Base-by-base conservation (phyloP, 2,329 filamentous ascomycete genomes). In the Penicillium sp. region DNA sequence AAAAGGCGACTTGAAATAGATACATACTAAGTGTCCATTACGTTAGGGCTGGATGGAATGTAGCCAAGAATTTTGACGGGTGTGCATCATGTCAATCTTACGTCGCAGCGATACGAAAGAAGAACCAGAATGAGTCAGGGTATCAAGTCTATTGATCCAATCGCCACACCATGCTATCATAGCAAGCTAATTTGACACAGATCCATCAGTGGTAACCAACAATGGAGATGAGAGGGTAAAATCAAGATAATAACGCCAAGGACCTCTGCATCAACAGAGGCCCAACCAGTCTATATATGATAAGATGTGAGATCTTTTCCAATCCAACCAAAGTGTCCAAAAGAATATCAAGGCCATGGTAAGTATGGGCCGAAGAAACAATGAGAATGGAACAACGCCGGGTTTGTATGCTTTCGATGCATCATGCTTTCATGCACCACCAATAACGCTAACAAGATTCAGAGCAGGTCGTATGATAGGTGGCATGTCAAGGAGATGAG, bases 381-480 rank as follows among this genome's bases (percentile, higher is more conserved):
- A 27, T 27, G 25, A 27, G 25, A 27, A 27, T 27, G 25, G 18
- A 22, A 42, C 41, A 51, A 51, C 48, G 48, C 48, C 48, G 37
- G 29, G 30, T 20, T 22, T 42, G 32, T 44, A 49, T 54, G 50
- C 50, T 49, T 43, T 44, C 34, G 36, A 52, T 52, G 51, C 51
- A 45, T 54, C 50, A 27, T 54, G 47, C 48, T 51, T 44, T 54
- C 50, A 51, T 54, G 50, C 51, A 52, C 51, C 48, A 45, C 49
- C 49, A 52, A 50, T 48, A 48, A 51, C 44, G 50, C 50, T 52
- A 47, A 51, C 27, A 42, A 45, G 45, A 37, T 33, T 50, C 43
- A 32, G 36, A 43, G 41, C 39, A 35, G 40, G 36, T 49, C 39
- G 23, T 47, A 32, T 45, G 42, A 37, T 26, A 33, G 30, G 28